Base-by-base conservation (phyloP, 2,329 filamentous ascomycete genomes). In the Ceratocystis eucalypticola region DNA sequence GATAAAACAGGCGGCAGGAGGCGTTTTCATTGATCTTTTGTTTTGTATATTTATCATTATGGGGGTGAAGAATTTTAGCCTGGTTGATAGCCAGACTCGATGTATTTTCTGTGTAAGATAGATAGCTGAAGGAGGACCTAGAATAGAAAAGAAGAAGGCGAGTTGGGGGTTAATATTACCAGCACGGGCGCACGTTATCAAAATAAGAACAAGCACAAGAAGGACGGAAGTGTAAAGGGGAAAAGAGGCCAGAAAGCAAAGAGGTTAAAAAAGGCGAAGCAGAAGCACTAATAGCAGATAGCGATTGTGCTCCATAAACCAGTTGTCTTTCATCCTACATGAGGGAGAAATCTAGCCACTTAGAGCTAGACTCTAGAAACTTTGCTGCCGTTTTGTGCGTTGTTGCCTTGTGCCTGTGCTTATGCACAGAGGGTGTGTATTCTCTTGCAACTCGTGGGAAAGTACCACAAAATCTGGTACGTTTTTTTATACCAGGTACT, bases 71-170 rank as follows among this genome's bases (percentile, higher is more conserved):
- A 57, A 28, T 57, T 33, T 57, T 57, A 28, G 53, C 53, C 53
- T 17, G 28, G 22, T 30, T 17, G 1, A 17, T 41, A 28, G 53
- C 30, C 53, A 25, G 53, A 33, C 22, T n/a, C 12, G 28, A 33
- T 57, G 53, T 57, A 41, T 15, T 41, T 41, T 41, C 37, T 50
- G 12, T 57, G 53, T 57, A 57, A 57, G 53, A 57, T 57, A 57
- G 8, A 25, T 57, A 55, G 48, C n/a, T 25, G 50, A 28, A 28
- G 20, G 25, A 30, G 50, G 22, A 30, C 25, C 10, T 22, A 12
- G 53, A 25, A 57, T 15, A 28, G 3, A 15, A 57, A 28, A 17
- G n/a, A 28, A 28, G 8, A 15, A 3, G 10, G 15, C 25, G 10
- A 12, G 48, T 50, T 22, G 4, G 10, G 17, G 12, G 12, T 41